phyloP scores from a whole-genome alignment of 2,329 filamentous ascomycete genomes.

The Cladosporium sp. region DNA sequence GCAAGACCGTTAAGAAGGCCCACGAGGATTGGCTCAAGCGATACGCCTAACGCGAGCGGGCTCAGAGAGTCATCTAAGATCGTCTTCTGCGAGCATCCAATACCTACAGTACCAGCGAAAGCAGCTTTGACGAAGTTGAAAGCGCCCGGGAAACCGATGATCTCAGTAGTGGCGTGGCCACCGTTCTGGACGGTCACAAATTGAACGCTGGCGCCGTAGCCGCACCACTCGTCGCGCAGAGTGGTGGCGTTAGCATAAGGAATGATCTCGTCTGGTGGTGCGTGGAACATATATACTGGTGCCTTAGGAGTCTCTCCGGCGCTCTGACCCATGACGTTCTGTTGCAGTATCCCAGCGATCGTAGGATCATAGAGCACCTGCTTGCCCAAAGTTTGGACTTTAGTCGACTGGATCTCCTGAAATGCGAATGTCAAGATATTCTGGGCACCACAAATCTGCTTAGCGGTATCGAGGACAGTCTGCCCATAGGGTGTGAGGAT shows the following conservation, averaged over 20 bases:
- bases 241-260: slow-evolving; percentile 32
- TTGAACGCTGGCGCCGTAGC: slow-evolving; percentile 29
- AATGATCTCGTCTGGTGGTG: slow-evolving; percentile 31
- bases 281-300: slow-evolving; percentile 34
- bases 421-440: slow-evolving; percentile 29
- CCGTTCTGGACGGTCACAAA: slow-evolving; percentile 31
- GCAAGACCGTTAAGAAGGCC: slow-evolving; percentile 27
- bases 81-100: slow-evolving; percentile 25
- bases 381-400: slow-evolving; percentile 21
- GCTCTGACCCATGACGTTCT: slow-evolving; percentile 28
- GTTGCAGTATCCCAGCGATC: slow-evolving; percentile 23
- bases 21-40: slow-evolving; percentile 31
- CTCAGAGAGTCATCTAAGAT: slow-evolving; percentile 24
- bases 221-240: slow-evolving; percentile 30
- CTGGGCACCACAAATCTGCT: slow-evolving; percentile 26
- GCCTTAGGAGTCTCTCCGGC: slow-evolving; percentile 29
- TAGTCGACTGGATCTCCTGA: slow-evolving; percentile 1
- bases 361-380: slow-evolving; percentile 28
- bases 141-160: slow-evolving; percentile 28
- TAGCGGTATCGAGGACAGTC: slow-evolving; percentile 23
- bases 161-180: slow-evolving; percentile 31
- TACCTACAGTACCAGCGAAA: slow-evolving; percentile 27
- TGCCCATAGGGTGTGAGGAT: slow-evolving; percentile 29
- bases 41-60: slow-evolving; percentile 27
- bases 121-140: slow-evolving; percentile 30